Evolutionary conservation across 371 early-diverging fungal species (phyloP), one percentile per base, ranked within the genome.

Genomic region (Lichtheimia ornata): DNA sequence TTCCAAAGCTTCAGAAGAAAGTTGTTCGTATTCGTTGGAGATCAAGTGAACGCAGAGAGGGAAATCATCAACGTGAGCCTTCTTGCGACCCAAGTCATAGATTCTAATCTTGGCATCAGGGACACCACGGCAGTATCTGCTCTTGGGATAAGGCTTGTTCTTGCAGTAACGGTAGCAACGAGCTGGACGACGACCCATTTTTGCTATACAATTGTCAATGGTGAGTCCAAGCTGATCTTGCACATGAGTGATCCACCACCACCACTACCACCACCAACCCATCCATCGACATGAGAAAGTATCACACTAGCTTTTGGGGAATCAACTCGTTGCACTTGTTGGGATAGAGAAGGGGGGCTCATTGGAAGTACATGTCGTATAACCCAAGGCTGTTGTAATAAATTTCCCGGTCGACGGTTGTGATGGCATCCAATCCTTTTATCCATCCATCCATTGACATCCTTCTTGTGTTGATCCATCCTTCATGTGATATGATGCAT

Each of bases 141-240:
- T 97, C 92, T 99, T 99, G 73, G 99, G 99, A 86, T 99, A 99
- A 69, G 99, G 99, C 93, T 99, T 99, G 94, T 99, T 99, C 87
- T 98, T 99, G 84, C 99, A 97, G 88, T 99, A 99, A 81, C 97
- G 91, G 87, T 97, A 98, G 88, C 98, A 98, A 72, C 97, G 94
- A 84, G 98, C 97, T 67, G 98, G 98, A 94, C 98, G 97, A 66
- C 98, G 97, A 95, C 97, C 98, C 98, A 97, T 96, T 55, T 56
- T 61, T 47, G 47, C 47, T 47, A 18, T 17, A 47, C 5, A 22
- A 47, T 47, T 5, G 2, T 45, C 47, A 47, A 47, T 47, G 47
- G 5, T 22, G 47, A 47, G 47, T 47, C n/a, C 2, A 47, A 18
- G 47, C 22, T 22, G 47, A 17, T 47, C 22, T 47, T 47, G n/a